Base-by-base conservation (phyloP, 176 grass and related monocot genomes). In the Avena insularis region DNA sequence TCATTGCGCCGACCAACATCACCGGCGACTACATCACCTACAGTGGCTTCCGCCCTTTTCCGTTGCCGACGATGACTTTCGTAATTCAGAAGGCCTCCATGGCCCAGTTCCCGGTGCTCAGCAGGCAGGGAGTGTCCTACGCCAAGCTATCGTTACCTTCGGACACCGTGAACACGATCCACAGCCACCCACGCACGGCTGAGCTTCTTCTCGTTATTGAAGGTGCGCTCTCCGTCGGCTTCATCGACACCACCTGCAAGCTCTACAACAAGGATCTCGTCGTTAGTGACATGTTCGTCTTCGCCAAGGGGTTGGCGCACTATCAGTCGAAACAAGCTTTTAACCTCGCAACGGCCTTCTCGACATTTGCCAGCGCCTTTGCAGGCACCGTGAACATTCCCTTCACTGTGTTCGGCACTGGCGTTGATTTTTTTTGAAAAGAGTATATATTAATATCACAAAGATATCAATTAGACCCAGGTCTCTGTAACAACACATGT, bases 141-240 rank as follows among this genome's bases (percentile, higher is more conserved):
- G 35, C 35, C 35, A 36, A 36, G 33, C 33, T 35, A 35, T 35
- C 33, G 33, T 35, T 35, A 1, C 33, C 33, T 35, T 3, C 33
- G 33, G 33, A 3, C 33, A 35, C 33, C 35, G 35, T 36, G 35
- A 36, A 36, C 35, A 36, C 33, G 33, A 48, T 11, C 8, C 88
- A 95, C 88, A 90, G 79, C 3, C 93, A 95, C 85, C 90, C 79
- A 2, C 90, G 82, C 36, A 21, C 88, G 9, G 61, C 90, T 3
- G 82, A 95, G 83, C 57, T 95, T 31, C 79, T 86, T 11, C 79
- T 87, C 45, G 29, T 95, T 27, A 0, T 92, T 46, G 12, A 71
- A 2, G 90, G 90, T 8, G 56, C 87, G 3, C 90, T 92, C 65
- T 82, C 76, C 13, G 79, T 92, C 19, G 79, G 84, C 12, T 90